A percentile compares a stretch with the other conserved stretches of the same genome.
Conservation (phyloP, 768 basidiomycete species). For the Xanthoconium stramineum region DNA sequence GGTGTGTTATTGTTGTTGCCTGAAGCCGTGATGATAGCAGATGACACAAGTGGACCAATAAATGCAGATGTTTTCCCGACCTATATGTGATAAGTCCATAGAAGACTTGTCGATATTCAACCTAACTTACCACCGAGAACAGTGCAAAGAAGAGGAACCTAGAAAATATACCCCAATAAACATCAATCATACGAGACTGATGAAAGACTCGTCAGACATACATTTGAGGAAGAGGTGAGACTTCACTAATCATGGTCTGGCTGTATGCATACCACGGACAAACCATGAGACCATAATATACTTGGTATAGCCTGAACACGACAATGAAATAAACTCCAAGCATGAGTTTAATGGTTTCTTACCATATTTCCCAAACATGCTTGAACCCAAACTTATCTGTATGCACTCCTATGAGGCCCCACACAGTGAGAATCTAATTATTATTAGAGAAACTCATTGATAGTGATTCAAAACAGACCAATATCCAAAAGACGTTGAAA, state of each 20-base stretch:
- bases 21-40: constrained; percentile 68
- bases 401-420: constrained; percentile 77
- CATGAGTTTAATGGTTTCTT: background rate
- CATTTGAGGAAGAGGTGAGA: constrained; percentile 72
- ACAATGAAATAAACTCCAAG: background rate
- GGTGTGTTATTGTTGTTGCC: constrained; percentile 72
- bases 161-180: background rate
- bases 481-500: constrained; percentile 71
- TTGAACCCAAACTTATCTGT: constrained; percentile 77
- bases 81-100: constrained; percentile 28
- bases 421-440: constrained; percentile 56
- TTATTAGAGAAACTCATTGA: background rate
- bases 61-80: constrained; percentile 75
- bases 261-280: constrained; percentile 83
- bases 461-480: constrained; percentile 38
- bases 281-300: constrained; percentile 67
- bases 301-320: constrained; percentile 57
- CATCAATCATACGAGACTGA: background rate
- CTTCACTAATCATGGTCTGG: constrained; percentile 81
- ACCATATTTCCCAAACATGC: constrained; percentile 81
- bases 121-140: constrained; percentile 55
- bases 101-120: background rate
- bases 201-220: constrained; percentile 24
- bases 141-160: constrained; percentile 76
- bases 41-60: constrained; percentile 72